A percentile compares a stretch with the other conserved stretches of the same genome.
Evolutionary conservation across 192 early-diverging fungal species (phyloP).

Genomic region (Coemansia sp.): DNA sequence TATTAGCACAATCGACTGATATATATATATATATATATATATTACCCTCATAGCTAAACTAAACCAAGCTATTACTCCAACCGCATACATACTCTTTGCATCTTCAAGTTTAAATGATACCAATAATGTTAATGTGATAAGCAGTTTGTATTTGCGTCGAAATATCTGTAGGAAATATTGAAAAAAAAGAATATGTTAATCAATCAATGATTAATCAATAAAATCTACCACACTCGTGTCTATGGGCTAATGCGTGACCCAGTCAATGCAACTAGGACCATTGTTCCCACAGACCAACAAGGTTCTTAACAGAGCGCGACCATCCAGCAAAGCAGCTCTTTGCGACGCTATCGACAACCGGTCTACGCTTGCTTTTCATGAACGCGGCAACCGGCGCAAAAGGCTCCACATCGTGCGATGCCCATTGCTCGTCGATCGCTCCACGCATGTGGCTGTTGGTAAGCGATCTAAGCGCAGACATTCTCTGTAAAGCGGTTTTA

Average conservation of each 20-base stretch:
- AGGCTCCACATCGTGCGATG: slow-evolving; percentile 3
- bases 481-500: slow-evolving; percentile 23
- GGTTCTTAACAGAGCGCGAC: slow-evolving; percentile 35
- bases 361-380: slow-evolving; percentile 21
- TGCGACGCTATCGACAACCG: slow-evolving; percentile 11
- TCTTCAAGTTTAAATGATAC: too few species aligned
- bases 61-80: too few species aligned
- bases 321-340: slow-evolving; percentile 40
- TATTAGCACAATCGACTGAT: background rate
- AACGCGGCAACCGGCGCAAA: slow-evolving; percentile 8
- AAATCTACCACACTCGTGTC: background rate
- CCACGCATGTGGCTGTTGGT: slow-evolving; percentile 17
- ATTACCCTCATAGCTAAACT: background rate
- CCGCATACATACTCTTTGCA: slow-evolving; percentile 10
- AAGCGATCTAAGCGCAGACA: slow-evolving; percentile 22
- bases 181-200: background rate
- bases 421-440: slow-evolving; percentile 30
- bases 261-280: slow-evolving; percentile 3
- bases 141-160: background rate
- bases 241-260: background rate
- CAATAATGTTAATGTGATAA: too few species aligned
- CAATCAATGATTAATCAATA: too few species aligned
- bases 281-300: slow-evolving; percentile 41
- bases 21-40: background rate
- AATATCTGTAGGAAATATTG: background rate